A percentile compares a stretch with the other conserved stretches of the same genome.
phyloP scores from a whole-genome alignment of 2,329 filamentous ascomycete genomes.

The Gaeumannomyces sp. region DNA sequence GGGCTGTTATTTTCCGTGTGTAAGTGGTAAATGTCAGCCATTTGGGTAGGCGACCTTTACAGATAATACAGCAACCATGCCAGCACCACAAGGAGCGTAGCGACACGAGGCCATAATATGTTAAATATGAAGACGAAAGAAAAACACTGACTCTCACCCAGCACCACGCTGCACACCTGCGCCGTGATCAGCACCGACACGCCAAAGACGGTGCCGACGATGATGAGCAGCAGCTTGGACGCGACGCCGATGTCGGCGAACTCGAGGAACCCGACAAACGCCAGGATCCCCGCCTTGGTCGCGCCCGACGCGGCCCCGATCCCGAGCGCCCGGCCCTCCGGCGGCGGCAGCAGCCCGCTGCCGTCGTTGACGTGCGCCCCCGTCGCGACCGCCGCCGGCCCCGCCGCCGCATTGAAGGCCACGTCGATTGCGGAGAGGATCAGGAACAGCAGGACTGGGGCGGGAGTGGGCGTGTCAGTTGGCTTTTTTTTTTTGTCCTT shows the following conservation, averaged over 20 bases:
- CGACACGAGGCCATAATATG: background rate
- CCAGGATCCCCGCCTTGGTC: constrained; percentile 9
- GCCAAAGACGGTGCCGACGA: constrained; percentile 6
- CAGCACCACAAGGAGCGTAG: background rate
- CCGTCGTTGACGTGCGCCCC: constrained; percentile 5
- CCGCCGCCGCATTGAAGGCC: constrained; percentile 10
- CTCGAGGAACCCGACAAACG: constrained; percentile 8
- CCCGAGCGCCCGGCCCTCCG: background rate
- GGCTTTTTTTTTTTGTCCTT: background rate
- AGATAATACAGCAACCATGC: background rate
- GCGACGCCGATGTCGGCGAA: constrained; percentile 5
- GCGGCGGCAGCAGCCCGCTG: background rate
- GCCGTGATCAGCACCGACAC: constrained; percentile 8
- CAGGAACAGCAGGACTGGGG: constrained; percentile 5
- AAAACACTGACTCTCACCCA: constrained; percentile 6
- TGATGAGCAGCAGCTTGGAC: constrained; percentile 3
- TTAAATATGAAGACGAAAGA: constrained; percentile 11
- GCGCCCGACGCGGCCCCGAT: constrained; percentile 4
- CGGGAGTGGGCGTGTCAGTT: background rate
- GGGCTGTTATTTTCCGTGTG: background rate
- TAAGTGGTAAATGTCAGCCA: background rate
- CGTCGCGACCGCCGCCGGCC: constrained; percentile 8
- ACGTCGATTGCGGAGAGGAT: constrained; percentile 6
- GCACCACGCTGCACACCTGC: constrained; percentile 4
- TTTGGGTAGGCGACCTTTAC: background rate